phyloP scores from a whole-genome alignment of 352 stramenopile genomes.

The Phytophthora chlamydospora region DNA sequence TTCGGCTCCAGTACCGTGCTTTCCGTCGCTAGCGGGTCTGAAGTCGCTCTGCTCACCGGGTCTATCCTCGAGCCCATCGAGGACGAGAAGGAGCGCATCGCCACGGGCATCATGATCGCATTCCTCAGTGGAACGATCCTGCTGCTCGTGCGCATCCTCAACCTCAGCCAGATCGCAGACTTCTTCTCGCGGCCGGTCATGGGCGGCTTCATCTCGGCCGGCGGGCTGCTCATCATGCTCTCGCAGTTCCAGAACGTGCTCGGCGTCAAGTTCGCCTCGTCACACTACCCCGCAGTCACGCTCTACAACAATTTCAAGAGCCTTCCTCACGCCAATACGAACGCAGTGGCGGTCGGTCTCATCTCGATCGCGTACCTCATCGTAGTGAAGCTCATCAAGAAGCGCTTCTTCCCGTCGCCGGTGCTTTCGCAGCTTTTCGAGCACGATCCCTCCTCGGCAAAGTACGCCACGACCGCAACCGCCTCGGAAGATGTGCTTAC shows the following conservation, averaged over 20 bases:
- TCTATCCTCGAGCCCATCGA: slow-evolving; percentile 55
- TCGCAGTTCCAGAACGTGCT: slow-evolving; percentile 87
- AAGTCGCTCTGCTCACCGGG: slow-evolving; percentile 57
- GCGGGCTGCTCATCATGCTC: slow-evolving; percentile 88
- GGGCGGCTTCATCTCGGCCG: slow-evolving; percentile 88
- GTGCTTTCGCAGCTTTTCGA: slow-evolving; percentile 24
- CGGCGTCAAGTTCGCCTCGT: slow-evolving; percentile 57
- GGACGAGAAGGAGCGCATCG: slow-evolving; percentile 45
- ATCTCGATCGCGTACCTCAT: slow-evolving; percentile 28
- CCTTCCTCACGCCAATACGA: slow-evolving; percentile 68
- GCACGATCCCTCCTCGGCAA: not conserved
- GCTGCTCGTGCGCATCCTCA: slow-evolving; percentile 72
- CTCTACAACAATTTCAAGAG: slow-evolving; percentile 56
- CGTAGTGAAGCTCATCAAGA: slow-evolving; percentile 28
- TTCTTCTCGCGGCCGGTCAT: slow-evolving; percentile 91
- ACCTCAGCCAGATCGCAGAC: slow-evolving; percentile 83
- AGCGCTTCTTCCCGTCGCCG: slow-evolving; percentile 25
- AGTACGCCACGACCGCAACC: slow-evolving; percentile 5
- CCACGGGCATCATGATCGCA: slow-evolving; percentile 49
- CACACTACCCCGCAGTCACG: slow-evolving; percentile 52
- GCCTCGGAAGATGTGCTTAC: slow-evolving; percentile 4
- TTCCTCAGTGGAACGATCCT: slow-evolving; percentile 85
- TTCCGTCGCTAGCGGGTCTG: slow-evolving; percentile 72
- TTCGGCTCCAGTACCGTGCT: slow-evolving; percentile 84
- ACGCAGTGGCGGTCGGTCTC: slow-evolving; percentile 59